A percentile compares a stretch with the other conserved stretches of the same genome.
These are phyloP conservation scores for Rhodamnia argentea DNA, from an alignment of 345 rosid genomes.

Conservation along the genomic window DNA sequence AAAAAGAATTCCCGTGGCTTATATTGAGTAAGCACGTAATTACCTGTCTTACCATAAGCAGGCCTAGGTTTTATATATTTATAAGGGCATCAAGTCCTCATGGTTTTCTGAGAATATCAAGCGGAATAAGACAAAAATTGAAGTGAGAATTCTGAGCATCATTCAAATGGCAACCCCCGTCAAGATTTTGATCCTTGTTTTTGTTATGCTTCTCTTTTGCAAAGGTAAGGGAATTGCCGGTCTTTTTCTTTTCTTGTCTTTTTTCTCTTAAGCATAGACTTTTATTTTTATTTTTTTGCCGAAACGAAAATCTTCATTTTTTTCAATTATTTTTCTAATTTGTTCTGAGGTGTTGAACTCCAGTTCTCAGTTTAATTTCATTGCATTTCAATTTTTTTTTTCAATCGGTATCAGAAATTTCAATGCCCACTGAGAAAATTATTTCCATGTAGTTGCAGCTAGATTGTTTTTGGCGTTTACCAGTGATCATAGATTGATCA, in stretches of 20 bases:
- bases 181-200: background rate
- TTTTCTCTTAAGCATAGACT: background rate
- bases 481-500: background rate
- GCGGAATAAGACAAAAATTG: background rate
- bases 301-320: no score
- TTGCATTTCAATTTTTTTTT: background rate
- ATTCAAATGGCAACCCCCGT: background rate
- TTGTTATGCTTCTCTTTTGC: background rate
- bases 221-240: background rate
- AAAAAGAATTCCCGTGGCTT: background rate
- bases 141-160: background rate
- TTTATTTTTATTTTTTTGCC: background rate
- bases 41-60: background rate
- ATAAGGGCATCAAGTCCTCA: background rate
- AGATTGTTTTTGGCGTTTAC: background rate
- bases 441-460: background rate
- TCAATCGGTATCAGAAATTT: background rate
- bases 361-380: background rate
- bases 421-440: background rate
- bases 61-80: background rate
- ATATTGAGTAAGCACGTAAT: background rate
- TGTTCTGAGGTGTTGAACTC: background rate
- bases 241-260: background rate
- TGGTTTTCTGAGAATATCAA: background rate
- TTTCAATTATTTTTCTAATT: no score